phyloP scores from a whole-genome alignment of 2,329 filamentous ascomycete species.

The Stachybotrys chartarum region DNA sequence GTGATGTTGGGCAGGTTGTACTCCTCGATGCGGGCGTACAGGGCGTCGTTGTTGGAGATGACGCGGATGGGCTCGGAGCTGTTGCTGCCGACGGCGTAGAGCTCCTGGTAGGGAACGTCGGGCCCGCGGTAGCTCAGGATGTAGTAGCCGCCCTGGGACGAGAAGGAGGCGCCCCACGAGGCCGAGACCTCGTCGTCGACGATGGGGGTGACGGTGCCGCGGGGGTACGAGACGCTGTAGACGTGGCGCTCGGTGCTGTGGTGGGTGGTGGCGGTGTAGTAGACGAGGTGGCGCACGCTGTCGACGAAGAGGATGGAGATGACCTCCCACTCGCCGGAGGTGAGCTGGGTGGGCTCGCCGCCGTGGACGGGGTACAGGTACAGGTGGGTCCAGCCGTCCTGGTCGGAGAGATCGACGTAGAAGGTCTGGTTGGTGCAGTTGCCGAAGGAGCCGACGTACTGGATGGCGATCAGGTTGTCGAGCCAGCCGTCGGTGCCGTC shows the following conservation, averaged over 20 bases:
- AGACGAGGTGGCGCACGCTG: conserved; percentile 45
- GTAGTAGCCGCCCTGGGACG: conserved; percentile 54
- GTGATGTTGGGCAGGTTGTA: conserved; percentile 59
- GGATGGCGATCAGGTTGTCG: conserved; percentile 49
- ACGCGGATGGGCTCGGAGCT: conserved; percentile 45
- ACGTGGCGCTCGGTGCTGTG: conserved; percentile 62
- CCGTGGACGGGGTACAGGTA: conserved; percentile 56
- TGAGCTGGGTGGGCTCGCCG: conserved; percentile 49
- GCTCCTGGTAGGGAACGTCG: conserved; percentile 61
- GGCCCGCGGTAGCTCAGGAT: conserved; percentile 59
- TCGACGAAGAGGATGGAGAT: conserved; percentile 53
- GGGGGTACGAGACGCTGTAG: conserved; percentile 56
- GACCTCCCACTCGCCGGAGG: conserved; percentile 60
- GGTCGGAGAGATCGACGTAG: conserved; percentile 61
- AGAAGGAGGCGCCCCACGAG: conserved; percentile 60
- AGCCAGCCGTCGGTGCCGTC: conserved; percentile 57
- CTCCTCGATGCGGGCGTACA: conserved; percentile 46
- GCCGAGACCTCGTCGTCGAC: conserved; percentile 54
- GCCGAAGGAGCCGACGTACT: conserved; percentile 43
- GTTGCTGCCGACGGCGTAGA: conserved; percentile 52
- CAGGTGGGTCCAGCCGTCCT: conserved; percentile 62
- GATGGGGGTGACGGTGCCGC: conserved; percentile 46
- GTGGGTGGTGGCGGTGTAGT: conserved; percentile 57
- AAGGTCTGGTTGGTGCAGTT: conserved; percentile 32
- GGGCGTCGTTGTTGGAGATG: conserved; percentile 51